Evolutionary conservation across 768 basidiomycete species (phyloP), one percentile per base, ranked within the genome.

Genomic region (Kwoniella sp.): DNA sequence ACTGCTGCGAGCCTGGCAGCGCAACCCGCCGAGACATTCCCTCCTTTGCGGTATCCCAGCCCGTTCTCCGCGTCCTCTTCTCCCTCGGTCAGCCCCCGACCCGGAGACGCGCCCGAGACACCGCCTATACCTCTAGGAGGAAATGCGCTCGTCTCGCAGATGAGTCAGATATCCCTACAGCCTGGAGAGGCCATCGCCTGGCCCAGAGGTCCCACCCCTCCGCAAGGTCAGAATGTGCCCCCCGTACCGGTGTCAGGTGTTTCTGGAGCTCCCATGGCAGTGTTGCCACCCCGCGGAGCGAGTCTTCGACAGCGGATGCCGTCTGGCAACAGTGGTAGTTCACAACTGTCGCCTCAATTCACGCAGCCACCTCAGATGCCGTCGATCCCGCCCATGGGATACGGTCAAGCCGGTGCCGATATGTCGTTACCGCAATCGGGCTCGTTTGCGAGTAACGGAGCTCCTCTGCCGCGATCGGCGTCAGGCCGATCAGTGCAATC

Each of bases 401-500:
- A 41, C 39, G 37, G 37, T 34, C 31, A 22, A 14, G 17, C 27
- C 4, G 36, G 17, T 33, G 20, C 46, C 10, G 26, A 34, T 33
- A 44, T 50, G 34, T 40, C n/a, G n/a, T n/a, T n/a, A n/a, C n/a
- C n/a, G n/a, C n/a, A n/a, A n/a, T n/a, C n/a, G n/a, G n/a, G n/a
- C n/a, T n/a, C n/a, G n/a, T n/a, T n/a, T n/a, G n/a, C n/a, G n/a
- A n/a, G n/a, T n/a, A n/a, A 23, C 15, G 60, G 63, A 0, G 54
- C 61, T 3, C 51, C 31, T 6, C 31, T 70, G 27, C 68, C 65
- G 27, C 45, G 68, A n/a, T 70, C 68, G 14, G 40, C 54, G 1
- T 67, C 65, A 15, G 68, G 68, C 28, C 52, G 68, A 55, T 70
- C 68, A 7, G 59, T 65, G 11, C 54, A 56, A 22, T 70, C 68